Evolutionary conservation across 345 rosid genomes (phyloP).

Genomic region (Hibiscus mutabilis): DNA sequence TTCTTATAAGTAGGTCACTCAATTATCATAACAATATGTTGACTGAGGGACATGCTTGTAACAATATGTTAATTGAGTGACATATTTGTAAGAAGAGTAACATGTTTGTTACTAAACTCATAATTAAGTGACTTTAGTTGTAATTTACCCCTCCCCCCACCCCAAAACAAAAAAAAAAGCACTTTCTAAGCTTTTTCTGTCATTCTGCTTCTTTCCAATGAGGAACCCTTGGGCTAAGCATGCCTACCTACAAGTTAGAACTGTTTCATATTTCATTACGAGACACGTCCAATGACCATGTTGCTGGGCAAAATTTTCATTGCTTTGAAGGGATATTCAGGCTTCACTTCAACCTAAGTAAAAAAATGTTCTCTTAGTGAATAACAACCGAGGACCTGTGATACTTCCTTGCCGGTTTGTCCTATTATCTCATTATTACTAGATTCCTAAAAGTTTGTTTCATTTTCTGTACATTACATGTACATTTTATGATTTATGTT

Average conservation of each 20-base stretch:
- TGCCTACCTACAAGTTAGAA: constrained; percentile 9
- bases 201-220: neutral
- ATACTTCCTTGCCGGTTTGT: constrained; percentile 15
- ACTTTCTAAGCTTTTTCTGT: no score
- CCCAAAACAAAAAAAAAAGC: no score
- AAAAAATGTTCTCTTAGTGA: constrained; percentile 21
- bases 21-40: no score
- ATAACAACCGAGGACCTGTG: constrained; percentile 17
- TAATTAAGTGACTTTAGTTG: no score
- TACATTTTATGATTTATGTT: no score
- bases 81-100: no score
- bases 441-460: neutral
- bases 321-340: constrained; percentile 35
- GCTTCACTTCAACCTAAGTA: constrained; percentile 29
- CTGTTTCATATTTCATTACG: constrained; percentile 20
- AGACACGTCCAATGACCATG: constrained; percentile 56
- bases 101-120: no score
- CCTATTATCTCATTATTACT: constrained; percentile 15
- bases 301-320: constrained; percentile 19
- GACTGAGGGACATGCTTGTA: no score
- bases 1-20: no score
- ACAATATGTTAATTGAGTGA: no score
- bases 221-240: neutral
- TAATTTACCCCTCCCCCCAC: no score
- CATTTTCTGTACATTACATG: no score